phyloP scores from a whole-genome alignment of 768 basidiomycete species.

The Wakefieldia striispora region DNA sequence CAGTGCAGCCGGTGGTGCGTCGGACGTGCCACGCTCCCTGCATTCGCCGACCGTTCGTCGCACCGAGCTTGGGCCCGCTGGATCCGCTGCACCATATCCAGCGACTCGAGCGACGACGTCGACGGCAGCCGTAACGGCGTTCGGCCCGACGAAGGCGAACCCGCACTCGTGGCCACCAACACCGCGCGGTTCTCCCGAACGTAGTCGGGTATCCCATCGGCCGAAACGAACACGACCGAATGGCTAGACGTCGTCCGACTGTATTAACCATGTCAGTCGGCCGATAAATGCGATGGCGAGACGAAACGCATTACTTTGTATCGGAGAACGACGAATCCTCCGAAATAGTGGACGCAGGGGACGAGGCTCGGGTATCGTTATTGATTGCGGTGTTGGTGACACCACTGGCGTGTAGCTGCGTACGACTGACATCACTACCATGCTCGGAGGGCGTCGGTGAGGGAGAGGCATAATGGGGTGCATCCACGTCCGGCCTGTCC shows the following conservation, averaged over 20 bases:
- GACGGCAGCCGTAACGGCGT: slow-evolving; percentile 23
- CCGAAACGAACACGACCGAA: slow-evolving; percentile 30
- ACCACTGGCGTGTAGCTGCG: not conserved
- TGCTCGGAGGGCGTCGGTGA: slow-evolving; percentile 30
- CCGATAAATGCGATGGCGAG: not conserved
- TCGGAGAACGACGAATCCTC: slow-evolving; percentile 11
- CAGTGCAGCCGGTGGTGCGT: slow-evolving; percentile 40
- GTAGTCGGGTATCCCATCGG: slow-evolving; percentile 30
- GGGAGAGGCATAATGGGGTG: slow-evolving; percentile 10
- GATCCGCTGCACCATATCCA: slow-evolving; percentile 1
- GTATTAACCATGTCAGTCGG: not conserved
- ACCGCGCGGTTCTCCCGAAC: slow-evolving; percentile 31
- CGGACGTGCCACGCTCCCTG: not conserved
- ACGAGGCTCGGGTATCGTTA: slow-evolving; percentile 8
- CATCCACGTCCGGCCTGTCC: not conserved
- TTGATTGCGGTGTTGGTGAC: not conserved
- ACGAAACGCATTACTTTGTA: slow-evolving; percentile 11
- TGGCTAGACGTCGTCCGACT: slow-evolving; percentile 13
- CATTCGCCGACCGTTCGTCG: not conserved
- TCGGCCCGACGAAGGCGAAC: slow-evolving; percentile 19
- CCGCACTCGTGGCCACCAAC: slow-evolving; percentile 29
- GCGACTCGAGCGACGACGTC: slow-evolving; percentile 23
- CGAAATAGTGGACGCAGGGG: slow-evolving; percentile 12
- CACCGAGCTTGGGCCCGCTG: not conserved
- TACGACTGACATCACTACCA: slow-evolving; percentile 16